phyloP scores from a whole-genome alignment of 805 yeast genomes.

The Metschnikowia corniflorae region DNA sequence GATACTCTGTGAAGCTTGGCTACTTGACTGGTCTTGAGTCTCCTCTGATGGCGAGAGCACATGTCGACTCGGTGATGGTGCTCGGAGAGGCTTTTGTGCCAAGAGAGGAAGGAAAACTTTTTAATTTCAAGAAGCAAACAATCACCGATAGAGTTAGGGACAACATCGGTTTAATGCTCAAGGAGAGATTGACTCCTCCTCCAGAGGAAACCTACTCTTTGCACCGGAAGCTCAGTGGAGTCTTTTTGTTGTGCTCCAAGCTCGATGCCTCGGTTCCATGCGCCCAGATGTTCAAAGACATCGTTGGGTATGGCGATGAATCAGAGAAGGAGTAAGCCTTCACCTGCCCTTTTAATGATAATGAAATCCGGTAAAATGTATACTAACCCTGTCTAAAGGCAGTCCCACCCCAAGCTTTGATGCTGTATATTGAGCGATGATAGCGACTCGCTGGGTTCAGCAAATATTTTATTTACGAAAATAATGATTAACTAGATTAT shows the following conservation, averaged over 20 bases:
- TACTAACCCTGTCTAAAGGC: too few relatives aligned
- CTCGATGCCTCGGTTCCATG: constrained; percentile 82
- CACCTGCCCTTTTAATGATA: not conserved
- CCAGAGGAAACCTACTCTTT: constrained; percentile 98
- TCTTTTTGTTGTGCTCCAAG: constrained; percentile 83
- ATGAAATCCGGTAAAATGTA: too few relatives aligned
- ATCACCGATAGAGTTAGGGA: constrained; percentile 90
- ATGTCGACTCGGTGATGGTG: constrained; percentile 83
- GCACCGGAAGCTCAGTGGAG: constrained; percentile 93
- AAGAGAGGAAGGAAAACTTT: constrained; percentile 47
- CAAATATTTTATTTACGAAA: too few relatives aligned
- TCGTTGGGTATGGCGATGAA: constrained; percentile 51
- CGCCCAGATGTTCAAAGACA: constrained; percentile 67
- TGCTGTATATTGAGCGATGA: too few relatives aligned
- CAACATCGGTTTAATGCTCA: constrained; percentile 84
- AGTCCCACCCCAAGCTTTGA: too few relatives aligned
- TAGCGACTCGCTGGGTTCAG: too few relatives aligned
- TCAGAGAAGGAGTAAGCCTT: not conserved
- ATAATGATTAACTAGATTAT: too few relatives aligned
- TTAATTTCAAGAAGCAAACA: constrained; percentile 79
- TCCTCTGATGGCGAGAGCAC: constrained; percentile 84
- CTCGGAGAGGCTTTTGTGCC: constrained; percentile 89
- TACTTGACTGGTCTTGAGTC: constrained; percentile 91
- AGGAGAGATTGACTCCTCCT: constrained; percentile 91
- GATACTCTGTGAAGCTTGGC: constrained; percentile 70